Percentiles rank a stretch among this genome's conserved stretches.
phyloP scores from a whole-genome alignment of 208 protist genomes.

The Crithidia bombi region DNA sequence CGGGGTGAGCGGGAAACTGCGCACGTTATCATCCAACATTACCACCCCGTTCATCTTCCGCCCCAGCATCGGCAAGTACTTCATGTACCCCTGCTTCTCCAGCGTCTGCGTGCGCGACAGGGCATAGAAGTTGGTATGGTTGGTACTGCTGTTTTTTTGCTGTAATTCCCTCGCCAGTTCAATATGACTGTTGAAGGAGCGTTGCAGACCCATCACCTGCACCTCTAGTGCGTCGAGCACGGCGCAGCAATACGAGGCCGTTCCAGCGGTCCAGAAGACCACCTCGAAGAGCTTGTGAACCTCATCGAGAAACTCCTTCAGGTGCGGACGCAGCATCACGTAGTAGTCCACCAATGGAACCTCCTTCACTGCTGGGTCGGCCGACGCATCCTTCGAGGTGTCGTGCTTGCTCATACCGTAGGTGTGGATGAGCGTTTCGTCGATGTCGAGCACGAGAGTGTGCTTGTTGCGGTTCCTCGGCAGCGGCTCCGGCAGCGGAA shows the following conservation, averaged over 20 bases:
- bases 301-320: constrained; percentile 76
- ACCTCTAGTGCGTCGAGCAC: constrained; percentile 79
- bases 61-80: constrained; percentile 89
- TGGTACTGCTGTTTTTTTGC: constrained; percentile 38
- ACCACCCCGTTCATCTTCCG: constrained; percentile 60
- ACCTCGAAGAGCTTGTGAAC: constrained; percentile 84
- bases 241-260: constrained; percentile 81
- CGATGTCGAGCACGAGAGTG: constrained; percentile 90
- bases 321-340: constrained; percentile 66
- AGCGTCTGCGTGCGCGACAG: constrained; percentile 86
- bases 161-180: constrained; percentile 48
- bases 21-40: constrained; percentile 89
- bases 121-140: constrained; percentile 83
- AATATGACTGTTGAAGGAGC: constrained; percentile 70
- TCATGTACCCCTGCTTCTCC: constrained; percentile 80
- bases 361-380: constrained; percentile 24
- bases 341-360: constrained; percentile 46
- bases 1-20: constrained; percentile 87
- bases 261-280: constrained; percentile 89
- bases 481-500: constrained; percentile 69
- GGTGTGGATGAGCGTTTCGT: constrained; percentile 84
- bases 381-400: constrained; percentile 12
- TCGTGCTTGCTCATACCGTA: constrained; percentile 54
- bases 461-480: constrained; percentile 48
- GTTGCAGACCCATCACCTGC: constrained; percentile 73